These are phyloP conservation scores for Ailanthus altissimus DNA, from an alignment of 345 rosid species.

Conservation along the genomic window DNA sequence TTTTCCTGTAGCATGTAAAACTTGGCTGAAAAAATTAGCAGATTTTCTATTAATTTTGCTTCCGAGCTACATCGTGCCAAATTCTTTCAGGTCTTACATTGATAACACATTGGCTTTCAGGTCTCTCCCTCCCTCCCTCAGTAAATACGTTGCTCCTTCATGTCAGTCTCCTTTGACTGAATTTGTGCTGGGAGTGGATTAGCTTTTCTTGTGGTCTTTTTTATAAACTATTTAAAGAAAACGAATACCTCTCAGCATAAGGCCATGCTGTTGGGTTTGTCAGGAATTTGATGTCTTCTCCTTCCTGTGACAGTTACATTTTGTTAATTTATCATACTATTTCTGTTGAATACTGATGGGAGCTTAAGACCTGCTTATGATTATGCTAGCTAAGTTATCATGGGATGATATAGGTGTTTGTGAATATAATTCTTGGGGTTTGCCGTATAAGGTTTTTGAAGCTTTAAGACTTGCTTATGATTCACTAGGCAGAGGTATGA, in stretches of 20 bases:
- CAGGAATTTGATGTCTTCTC: neutral
- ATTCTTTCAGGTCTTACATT: neutral
- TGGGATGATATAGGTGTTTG: neutral
- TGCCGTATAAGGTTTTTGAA: neutral
- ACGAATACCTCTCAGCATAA: neutral
- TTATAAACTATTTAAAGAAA: neutral
- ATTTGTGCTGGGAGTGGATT: neutral
- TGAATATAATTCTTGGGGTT: neutral
- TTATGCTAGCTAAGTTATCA: neutral
- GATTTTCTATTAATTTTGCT: neutral
- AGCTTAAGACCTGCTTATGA: neutral
- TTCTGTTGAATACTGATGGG: neutral
- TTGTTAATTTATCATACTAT: neutral
- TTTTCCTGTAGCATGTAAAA: no score
- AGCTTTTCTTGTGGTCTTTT: neutral
- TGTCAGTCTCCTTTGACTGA: neutral
- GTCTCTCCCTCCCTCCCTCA: neutral
- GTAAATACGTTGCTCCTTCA: neutral
- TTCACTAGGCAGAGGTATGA: neutral
- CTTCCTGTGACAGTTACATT: neutral
- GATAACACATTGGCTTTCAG: neutral
- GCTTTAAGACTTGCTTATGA: neutral
- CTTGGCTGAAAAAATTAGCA: neutral
- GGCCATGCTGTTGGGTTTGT: neutral
- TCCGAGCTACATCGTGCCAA: neutral